These are phyloP conservation scores for Orbilia javanica DNA, from an alignment of 2,329 filamentous ascomycete species.

Conservation along the genomic window DNA sequence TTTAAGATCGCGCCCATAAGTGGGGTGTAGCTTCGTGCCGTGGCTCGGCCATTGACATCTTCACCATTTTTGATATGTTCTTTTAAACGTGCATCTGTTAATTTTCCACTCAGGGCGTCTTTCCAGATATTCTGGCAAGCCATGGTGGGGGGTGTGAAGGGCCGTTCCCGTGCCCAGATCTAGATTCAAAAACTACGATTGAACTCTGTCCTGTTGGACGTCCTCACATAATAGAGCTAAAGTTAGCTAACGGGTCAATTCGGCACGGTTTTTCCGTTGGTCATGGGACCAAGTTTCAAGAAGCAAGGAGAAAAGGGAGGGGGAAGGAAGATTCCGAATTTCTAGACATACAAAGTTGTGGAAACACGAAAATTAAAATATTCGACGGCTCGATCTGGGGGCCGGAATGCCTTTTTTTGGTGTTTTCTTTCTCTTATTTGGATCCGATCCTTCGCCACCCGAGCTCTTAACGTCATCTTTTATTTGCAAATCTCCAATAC, in stretches of 20 bases:
- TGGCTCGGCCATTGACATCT: constrained; percentile 5
- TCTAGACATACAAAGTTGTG: background rate
- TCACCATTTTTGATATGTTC: background rate
- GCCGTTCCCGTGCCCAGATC: background rate
- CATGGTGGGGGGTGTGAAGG: background rate
- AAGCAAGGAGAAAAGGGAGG: background rate
- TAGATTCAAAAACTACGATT: background rate
- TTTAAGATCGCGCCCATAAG: constrained; percentile 58
- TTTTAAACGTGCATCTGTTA: background rate
- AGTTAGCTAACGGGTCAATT: background rate
- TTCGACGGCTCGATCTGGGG: background rate
- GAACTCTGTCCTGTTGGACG: background rate
- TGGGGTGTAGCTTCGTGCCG: background rate
- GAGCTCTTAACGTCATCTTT: background rate
- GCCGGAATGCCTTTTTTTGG: background rate
- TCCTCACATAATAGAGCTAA: background rate
- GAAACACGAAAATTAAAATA: background rate
- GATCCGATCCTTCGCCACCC: background rate
- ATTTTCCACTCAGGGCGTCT: background rate
- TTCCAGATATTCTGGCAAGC: background rate
- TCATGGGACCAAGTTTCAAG: background rate
- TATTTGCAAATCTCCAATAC: background rate
- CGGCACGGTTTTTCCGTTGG: background rate
- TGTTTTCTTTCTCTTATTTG: no score
- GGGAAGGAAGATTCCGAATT: background rate